Evolutionary conservation across 805 yeast genomes (phyloP).

Genomic region (Candida boleticola): DNA sequence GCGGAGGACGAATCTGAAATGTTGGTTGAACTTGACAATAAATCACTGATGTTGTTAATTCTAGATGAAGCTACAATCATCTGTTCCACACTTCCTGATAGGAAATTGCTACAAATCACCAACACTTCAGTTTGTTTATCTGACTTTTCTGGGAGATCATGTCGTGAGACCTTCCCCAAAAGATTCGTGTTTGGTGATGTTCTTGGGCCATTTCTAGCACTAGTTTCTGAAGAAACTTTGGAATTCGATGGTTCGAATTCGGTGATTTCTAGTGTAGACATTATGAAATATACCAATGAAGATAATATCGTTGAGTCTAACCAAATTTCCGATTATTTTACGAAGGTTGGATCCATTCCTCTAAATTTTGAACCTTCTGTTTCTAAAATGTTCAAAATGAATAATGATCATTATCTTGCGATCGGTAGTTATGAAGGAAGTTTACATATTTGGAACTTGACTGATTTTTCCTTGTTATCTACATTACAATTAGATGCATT

Average conservation of each 20-base stretch:
- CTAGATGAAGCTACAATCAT: conserved; percentile 16
- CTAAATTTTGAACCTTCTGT: conserved; percentile 3
- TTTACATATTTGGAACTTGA: conserved; percentile 1
- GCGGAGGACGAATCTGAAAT: conserved; percentile 13
- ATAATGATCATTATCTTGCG: conserved; percentile 1
- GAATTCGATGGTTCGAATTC: neutral
- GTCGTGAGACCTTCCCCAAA: neutral
- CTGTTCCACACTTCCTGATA: conserved; percentile 11
- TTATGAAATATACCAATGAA: neutral
- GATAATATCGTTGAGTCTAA: too few relatives aligned
- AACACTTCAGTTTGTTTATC: conserved; percentile 18
- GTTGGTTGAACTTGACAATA: conserved; percentile 25
- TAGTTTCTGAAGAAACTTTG: neutral
- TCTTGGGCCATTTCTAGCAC: neutral
- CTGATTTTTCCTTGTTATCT: too few relatives aligned
- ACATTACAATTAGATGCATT: conserved; percentile 1
- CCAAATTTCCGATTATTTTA: neutral
- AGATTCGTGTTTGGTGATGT: neutral
- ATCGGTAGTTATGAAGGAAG: conserved; percentile 21
- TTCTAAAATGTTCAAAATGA: neutral
- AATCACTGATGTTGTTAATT: conserved; percentile 13
- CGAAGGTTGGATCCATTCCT: neutral
- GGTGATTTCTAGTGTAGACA: neutral
- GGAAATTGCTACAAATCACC: conserved; percentile 26
- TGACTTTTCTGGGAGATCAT: conserved; percentile 14